Evolutionary conservation across 2,329 filamentous ascomycete genomes (phyloP).

Genomic region (Penicillium sp.): DNA sequence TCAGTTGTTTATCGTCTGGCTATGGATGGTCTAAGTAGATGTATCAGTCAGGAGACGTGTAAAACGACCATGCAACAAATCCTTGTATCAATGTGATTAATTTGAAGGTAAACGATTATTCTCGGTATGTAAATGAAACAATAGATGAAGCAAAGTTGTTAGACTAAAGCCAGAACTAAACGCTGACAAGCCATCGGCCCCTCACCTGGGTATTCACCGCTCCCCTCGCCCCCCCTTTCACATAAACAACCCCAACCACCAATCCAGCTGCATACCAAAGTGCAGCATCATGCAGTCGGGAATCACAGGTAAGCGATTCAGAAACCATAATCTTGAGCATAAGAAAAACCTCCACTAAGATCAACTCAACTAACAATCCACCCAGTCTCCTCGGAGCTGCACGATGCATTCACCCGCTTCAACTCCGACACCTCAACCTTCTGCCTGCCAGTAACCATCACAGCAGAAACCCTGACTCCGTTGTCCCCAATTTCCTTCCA

Average conservation of each 20-base stretch:
- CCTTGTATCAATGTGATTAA: neutral
- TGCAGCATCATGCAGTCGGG: slow-evolving; percentile 48
- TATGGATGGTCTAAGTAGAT: neutral
- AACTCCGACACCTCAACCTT: slow-evolving; percentile 42
- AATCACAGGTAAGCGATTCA: slow-evolving; percentile 42
- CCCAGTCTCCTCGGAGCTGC: slow-evolving; percentile 48
- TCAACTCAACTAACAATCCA: neutral
- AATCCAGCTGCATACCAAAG: slow-evolving; percentile 5
- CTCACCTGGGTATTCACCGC: slow-evolving; percentile 31
- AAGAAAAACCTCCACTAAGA: neutral
- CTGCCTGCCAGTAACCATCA: slow-evolving; percentile 49
- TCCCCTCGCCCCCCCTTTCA: slow-evolving; percentile 22
- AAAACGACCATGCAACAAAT: neutral
- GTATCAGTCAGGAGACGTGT: neutral
- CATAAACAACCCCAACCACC: slow-evolving; percentile 21
- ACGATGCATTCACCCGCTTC: slow-evolving; percentile 48
- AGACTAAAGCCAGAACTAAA: neutral
- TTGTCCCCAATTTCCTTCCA: slow-evolving; percentile 42
- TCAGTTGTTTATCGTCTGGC: neutral
- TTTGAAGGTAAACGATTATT: neutral
- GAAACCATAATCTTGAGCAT: neutral
- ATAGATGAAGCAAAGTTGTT: neutral
- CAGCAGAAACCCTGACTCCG: slow-evolving; percentile 45
- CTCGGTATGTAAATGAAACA: neutral
- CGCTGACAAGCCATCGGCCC: slow-evolving; percentile 22